Evolutionary conservation across 441 rosid species (phyloP), one percentile per base, ranked within the genome.

Genomic region (Erodium moschatum): DNA sequence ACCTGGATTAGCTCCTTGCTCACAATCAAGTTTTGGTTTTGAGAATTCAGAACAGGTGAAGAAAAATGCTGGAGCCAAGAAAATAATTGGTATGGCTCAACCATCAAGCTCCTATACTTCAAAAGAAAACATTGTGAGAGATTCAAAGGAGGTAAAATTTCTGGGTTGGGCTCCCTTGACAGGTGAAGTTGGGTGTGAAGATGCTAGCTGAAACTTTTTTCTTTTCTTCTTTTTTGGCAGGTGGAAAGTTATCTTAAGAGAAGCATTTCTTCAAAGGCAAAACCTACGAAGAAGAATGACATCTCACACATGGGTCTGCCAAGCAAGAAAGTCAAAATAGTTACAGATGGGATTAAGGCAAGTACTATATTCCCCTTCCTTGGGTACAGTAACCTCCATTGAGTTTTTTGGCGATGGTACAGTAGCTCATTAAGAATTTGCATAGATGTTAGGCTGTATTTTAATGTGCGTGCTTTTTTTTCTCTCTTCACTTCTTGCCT

Each of bases 181-280:
- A 64, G 67, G 46, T 58, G 42, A 24, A 65, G 66, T 19, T 67
- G 20, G 24, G 24, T 56, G 27, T 15, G 11, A 56, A 20, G 63
- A 20, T 18, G 24, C 12, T 56, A 54, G 8, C 44, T 9, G 7
- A 9, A 9, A 38, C 0, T 6, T 16, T 56, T 56, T 8, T 18
- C 38, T 16, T 19, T 38, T 38, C 7, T 6, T 79, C 85, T 16
- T 18, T 52, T 52, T 16, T 83, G 73, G 79, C 90, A 92, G 98
- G 85, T 81, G 72, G 92, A 90, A 74, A 74, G 73, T 72, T 80
- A 75, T 63, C 73, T 75, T 21, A 90, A 84, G 79, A 81, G 77
- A 65, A 80, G 80, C 70, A 46, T 81, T 65, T 67, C 80, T 52
- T 82, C 82, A 62, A 91, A 88, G 82, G 73, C 74, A 73, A 88